A percentile compares a stretch with the other conserved stretches of the same genome.
Conservation (phyloP, 352 stramenopile species). For the Phytophthora hybrid region DNA sequence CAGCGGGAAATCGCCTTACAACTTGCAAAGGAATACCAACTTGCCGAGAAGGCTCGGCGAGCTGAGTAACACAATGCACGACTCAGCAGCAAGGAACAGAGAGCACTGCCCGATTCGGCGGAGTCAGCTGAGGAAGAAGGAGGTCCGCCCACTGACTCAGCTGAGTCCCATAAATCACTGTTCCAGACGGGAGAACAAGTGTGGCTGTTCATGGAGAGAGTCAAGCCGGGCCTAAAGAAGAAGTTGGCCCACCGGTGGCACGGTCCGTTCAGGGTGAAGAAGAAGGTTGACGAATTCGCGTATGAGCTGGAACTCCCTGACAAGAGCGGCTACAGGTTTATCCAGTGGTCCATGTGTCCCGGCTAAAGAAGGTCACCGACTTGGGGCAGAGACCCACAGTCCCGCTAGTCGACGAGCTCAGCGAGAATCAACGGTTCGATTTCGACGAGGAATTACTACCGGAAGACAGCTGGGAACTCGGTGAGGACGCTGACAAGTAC, state of each 20-base stretch:
- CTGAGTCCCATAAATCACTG: neutral
- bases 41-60: neutral
- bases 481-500: too few species aligned
- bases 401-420: too few species aligned
- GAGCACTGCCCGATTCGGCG: neutral
- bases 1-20: slow-evolving; percentile 2
- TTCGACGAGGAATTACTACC: too few species aligned
- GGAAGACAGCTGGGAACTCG: too few species aligned
- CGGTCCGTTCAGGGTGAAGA: neutral
- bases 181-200: neutral
- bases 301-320: slow-evolving; percentile 12
- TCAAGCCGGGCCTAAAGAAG: neutral
- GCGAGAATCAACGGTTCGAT: too few species aligned
- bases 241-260: slow-evolving; percentile 9
- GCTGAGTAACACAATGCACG: neutral
- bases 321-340: slow-evolving; percentile 2
- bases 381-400: too few species aligned
- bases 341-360: slow-evolving; percentile 10
- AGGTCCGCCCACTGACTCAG: too few species aligned
- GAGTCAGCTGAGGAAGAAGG: too few species aligned
- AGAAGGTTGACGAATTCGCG: slow-evolving; percentile 13
- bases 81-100: neutral
- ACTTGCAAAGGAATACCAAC: neutral
- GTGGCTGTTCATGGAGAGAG: slow-evolving; percentile 4
- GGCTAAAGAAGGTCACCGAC: neutral